Evolutionary conservation across 139 green algal species (phyloP), one percentile per base, ranked within the genome.

Genomic region (Micromonas commoda): DNA sequence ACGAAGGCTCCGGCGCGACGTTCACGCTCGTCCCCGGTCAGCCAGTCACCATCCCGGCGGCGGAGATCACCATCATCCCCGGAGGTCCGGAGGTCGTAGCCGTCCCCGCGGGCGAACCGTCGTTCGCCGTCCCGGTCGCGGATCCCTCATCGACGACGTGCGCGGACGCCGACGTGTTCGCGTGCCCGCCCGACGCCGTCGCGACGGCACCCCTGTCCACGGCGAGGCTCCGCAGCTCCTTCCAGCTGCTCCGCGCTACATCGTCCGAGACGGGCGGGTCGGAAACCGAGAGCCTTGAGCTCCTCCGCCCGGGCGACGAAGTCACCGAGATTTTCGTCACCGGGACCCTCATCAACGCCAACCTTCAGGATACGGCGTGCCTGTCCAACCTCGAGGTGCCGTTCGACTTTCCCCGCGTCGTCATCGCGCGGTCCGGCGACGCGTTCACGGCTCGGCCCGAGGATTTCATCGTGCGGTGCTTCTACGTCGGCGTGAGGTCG

Each of bases 401-500:
- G 68, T 75, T 75, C 37, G 68, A 60, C 20, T 35, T 35, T 21
- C 9, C 35, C 23, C n/a, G 35, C 37, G 29, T 63, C 4, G 21
- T 33, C 21, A 6, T 20, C 20, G 28, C 28, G 1, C 34, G 37
- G 38, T 38, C 24, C 19, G 68, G 35, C 20, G 32, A 54, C 6
- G 2, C 34, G 32, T 3, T 28, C 13, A 35, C 5, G 2, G 68
- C 68, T 1, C 37, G 37, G 19, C 5, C 68, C 21, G n/a, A 29
- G 6, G 68, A 75, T 6, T 75, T 75, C 37, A 28, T 63, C 35
- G 23, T 61, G 34, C n/a, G 35, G 19, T 75, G 68, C 37, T n/a
- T 33, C 37, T 75, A 61, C 68, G 20, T 75, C 37, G 68, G 68
- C 68, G 68, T 75, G 19, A 35, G 68, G 37, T 64, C 68, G 37